Conservation (phyloP, 345 rosid genomes). For the Excoecaria cochinchinensis region DNA sequence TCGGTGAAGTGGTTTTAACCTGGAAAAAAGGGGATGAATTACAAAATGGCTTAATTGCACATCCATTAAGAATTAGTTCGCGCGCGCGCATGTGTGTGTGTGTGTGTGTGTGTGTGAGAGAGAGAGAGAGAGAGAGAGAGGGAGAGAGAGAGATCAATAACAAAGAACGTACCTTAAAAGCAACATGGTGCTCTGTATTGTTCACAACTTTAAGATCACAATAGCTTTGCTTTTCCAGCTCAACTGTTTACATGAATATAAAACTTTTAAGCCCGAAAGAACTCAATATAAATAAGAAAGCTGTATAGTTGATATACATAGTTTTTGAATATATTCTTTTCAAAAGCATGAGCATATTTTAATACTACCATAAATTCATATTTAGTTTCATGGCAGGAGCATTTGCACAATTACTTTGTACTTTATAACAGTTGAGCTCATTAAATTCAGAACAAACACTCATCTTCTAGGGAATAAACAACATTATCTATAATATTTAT, state of each 20-base stretch:
- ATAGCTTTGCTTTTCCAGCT: constrained; percentile 61
- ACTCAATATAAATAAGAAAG: not conserved
- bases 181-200: constrained; percentile 75
- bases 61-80: not conserved
- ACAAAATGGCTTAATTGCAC: not conserved
- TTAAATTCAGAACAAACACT: not conserved
- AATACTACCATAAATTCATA: not conserved
- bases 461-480: too few relatives aligned
- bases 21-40: constrained; percentile 20
- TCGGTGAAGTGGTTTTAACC: constrained; percentile 98
- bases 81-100: not conserved
- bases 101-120: too few relatives aligned
- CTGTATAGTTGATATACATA: not conserved
- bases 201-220: constrained; percentile 73
- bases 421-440: not conserved
- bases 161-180: constrained; percentile 58
- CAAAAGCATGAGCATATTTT: not conserved
- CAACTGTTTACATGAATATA: constrained; percentile 47
- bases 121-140: too few relatives aligned
- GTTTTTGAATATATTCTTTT: not conserved
- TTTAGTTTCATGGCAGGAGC: not conserved
- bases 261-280: constrained; percentile 19
- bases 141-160: too few relatives aligned
- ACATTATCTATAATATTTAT: not conserved
- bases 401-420: not conserved